Evolutionary conservation across 148 eudicot species (phyloP).

Genomic region (Diospyros lotus): DNA sequence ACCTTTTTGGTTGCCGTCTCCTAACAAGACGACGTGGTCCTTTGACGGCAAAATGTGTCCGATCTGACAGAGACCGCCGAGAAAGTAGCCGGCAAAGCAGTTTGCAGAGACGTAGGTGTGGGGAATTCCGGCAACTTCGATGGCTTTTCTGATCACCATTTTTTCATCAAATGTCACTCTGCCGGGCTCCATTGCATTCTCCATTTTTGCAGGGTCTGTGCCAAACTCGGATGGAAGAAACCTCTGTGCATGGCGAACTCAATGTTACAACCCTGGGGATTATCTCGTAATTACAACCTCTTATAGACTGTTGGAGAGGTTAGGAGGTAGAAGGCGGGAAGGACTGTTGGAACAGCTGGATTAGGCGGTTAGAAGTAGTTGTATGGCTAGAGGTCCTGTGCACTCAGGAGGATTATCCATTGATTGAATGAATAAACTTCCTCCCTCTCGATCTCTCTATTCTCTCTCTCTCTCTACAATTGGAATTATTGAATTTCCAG

Average conservation of each 20-base stretch:
- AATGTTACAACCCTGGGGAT: no score
- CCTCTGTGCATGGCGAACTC: slow-evolving; percentile 20
- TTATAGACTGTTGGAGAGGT: no score
- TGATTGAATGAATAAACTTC: no score
- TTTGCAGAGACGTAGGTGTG: slow-evolving; percentile 50
- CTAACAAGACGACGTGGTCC: slow-evolving; percentile 23
- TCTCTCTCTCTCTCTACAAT: no score
- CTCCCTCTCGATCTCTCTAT: no score
- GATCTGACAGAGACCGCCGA: slow-evolving; percentile 24
- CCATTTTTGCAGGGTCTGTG: slow-evolving; percentile 42
- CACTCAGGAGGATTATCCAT: no score
- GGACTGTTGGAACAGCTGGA: no score
- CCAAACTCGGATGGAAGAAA: slow-evolving; percentile 68
- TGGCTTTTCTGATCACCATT: slow-evolving; percentile 40
- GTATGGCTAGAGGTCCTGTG: no score
- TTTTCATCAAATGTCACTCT: slow-evolving; percentile 42
- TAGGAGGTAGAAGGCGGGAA: no score
- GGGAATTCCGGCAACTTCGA: slow-evolving; percentile 42
- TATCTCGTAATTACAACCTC: no score
- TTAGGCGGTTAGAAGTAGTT: no score
- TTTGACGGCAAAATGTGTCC: slow-evolving; percentile 29
- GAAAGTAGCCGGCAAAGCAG: slow-evolving; percentile 43
- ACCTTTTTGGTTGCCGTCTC: slow-evolving; percentile 39
- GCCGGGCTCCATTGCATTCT: slow-evolving; percentile 43
- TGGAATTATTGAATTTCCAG: no score